Evolutionary conservation across 768 basidiomycete species (phyloP).

Genomic region (Tulasnella sp.): DNA sequence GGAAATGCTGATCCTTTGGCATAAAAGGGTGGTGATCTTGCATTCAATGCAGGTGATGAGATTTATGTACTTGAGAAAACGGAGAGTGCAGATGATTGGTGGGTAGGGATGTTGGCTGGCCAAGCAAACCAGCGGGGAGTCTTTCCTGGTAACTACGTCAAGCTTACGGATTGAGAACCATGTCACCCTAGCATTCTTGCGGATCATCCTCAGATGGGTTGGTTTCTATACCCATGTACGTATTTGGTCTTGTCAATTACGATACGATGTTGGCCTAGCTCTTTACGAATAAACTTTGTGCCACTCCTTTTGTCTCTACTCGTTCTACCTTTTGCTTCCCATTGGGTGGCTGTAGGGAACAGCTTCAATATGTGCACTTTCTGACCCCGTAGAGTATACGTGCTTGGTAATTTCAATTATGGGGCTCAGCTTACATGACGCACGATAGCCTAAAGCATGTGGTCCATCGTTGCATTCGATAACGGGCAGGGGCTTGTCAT

Average conservation of each 20-base stretch:
- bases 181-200: not conserved
- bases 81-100: slow-evolving; percentile 21
- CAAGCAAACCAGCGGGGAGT: not conserved
- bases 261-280: too few species aligned
- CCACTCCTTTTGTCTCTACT: too few species aligned
- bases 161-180: not conserved
- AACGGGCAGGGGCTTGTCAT: not conserved
- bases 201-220: too few species aligned
- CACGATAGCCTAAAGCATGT: not conserved
- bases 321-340: too few species aligned
- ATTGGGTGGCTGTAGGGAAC: too few species aligned
- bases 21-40: slow-evolving; percentile 17
- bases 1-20: not conserved
- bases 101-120: slow-evolving; percentile 15
- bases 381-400: not conserved
- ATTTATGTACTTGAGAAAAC: slow-evolving; percentile 16
- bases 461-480: not conserved
- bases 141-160: slow-evolving; percentile 22
- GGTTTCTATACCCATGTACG: too few species aligned
- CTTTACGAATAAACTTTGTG: too few species aligned
- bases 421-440: not conserved
- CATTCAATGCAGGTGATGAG: slow-evolving; percentile 21
- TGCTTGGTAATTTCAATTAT: not conserved
- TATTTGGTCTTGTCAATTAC: too few species aligned
- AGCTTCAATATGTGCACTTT: not conserved